Conservation (phyloP, 768 basidiomycete genomes). For the Mycena sanguinolenta region DNA sequence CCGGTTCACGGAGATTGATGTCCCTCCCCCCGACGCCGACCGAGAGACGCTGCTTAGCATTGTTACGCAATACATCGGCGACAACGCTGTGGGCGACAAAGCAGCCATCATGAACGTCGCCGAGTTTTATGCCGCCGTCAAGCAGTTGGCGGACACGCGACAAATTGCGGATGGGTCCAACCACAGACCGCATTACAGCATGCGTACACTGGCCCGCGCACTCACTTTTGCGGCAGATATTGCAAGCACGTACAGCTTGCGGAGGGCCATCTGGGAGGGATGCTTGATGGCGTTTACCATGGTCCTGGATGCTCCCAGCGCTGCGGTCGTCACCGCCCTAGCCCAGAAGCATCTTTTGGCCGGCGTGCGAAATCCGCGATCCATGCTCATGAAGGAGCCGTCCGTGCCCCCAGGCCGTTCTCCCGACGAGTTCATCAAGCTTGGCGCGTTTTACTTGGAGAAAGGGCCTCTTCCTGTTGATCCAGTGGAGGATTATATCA, state of each 20-base stretch:
- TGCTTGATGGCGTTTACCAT: constrained; percentile 98
- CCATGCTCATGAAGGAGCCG: constrained; percentile 81
- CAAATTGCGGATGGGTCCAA: constrained; percentile 95
- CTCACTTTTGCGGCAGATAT: constrained; percentile 91
- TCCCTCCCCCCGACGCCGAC: constrained; percentile 94
- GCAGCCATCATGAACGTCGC: constrained; percentile 90
- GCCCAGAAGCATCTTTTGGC: constrained; percentile 84
- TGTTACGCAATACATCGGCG: constrained; percentile 90
- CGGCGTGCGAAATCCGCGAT: constrained; percentile 83
- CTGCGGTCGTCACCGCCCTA: constrained; percentile 72
- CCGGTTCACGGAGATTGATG: constrained; percentile 95
- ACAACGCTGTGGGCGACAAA: constrained; percentile 86
- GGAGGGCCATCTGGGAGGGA: constrained; percentile 94
- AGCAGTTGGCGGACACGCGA: constrained; percentile 77
- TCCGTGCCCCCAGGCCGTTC: constrained; percentile 59
- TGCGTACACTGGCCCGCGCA: constrained; percentile 94
- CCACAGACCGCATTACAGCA: constrained; percentile 94
- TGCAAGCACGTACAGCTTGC: constrained; percentile 79
- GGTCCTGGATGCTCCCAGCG: constrained; percentile 85
- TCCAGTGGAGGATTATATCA: constrained; percentile 85
- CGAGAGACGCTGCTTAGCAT: constrained; percentile 90
- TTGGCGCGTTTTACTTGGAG: constrained; percentile 93
- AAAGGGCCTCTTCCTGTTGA: constrained; percentile 78
- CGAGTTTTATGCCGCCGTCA: constrained; percentile 89
- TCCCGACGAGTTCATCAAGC: constrained; percentile 75